A percentile compares a stretch with the other conserved stretches of the same genome.
phyloP scores from a whole-genome alignment of 2,329 filamentous ascomycete genomes.

The Sarocladium strictum region DNA sequence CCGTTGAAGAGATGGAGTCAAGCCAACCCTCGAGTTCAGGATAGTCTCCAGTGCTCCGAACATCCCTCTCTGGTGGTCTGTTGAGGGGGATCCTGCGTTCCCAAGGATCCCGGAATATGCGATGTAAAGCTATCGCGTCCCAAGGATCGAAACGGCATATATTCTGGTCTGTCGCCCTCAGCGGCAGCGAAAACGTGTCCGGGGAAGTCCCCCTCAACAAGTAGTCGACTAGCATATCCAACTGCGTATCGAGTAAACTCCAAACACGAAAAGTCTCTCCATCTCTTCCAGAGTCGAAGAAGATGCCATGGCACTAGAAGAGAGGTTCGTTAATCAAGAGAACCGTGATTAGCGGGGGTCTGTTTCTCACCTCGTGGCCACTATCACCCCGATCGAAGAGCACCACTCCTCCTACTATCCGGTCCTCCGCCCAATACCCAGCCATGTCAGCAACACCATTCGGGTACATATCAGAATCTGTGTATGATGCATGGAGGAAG shows the following conservation, averaged over 20 bases:
- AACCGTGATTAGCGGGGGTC: not conserved
- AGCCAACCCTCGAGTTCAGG: not conserved
- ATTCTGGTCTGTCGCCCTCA: not conserved
- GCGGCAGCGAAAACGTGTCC: not conserved
- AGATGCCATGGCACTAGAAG: not conserved
- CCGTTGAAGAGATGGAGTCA: not conserved
- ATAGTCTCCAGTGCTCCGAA: not conserved
- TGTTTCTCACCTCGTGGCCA: constrained; percentile 13
- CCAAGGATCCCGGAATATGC: constrained; percentile 6
- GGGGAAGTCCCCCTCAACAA: not conserved
- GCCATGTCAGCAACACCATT: constrained; percentile 16
- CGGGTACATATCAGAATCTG: constrained; percentile 19
- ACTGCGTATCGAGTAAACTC: not conserved
- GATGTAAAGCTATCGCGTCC: constrained; percentile 1
- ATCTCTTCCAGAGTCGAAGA: not conserved
- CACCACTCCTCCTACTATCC: constrained; percentile 23
- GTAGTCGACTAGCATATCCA: not conserved
- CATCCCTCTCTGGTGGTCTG: not conserved
- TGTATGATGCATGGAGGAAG: not conserved
- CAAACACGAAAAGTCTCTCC: not conserved
- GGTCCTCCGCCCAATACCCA: constrained; percentile 23
- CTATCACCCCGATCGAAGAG: constrained; percentile 21
- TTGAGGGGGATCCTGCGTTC: constrained; percentile 2
- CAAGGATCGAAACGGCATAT: not conserved
- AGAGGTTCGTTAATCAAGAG: not conserved